Base-by-base conservation (phyloP, 1,284 basidiomycete genomes). In the Schizophyllum commune region DNA sequence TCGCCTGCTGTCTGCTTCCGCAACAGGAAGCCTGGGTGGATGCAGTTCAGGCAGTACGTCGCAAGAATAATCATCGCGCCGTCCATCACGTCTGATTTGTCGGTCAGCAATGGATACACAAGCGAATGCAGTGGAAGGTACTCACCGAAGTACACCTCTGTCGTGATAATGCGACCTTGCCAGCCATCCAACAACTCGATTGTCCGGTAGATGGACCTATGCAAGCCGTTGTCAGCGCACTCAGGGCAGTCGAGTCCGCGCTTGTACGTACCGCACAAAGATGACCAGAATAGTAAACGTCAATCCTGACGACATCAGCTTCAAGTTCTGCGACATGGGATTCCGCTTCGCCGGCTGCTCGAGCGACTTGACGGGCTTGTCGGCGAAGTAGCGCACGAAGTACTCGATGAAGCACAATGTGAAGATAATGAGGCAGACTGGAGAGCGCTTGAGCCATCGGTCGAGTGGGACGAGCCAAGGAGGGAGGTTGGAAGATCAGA, bases 21-120 rank as follows among this genome's bases (percentile, higher is more conserved):
- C 52, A 83, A 67, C 19, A 79, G 69, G 57, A 71, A 71, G 2
- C 77, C 74, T 1, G 83, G 83, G 64, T 83, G 78, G 55, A 80
- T 68, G 63, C 81, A 56, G 68, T 82, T 83, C 56, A 81, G 70
- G 1, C 76, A 73, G 56, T 70, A 75, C 59, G 79, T 77, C 13
- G 81, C 79, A 22, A 83, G 73, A 22, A 75, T 68, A 67, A 85
- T 79, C 73, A 83, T 82, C 5, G 73, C 70, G 20, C 78, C 82
- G 61, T 84, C 83, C 5, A 84, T 74, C 27, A 78, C 72, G 66
- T 78, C 77, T 79, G 58, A n/a, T 8, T 13, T 17, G n/a, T n/a
- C 47, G 27, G 55, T 7, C 20, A n/a, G 32, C 22, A 13, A 58
- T 8, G 17, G 8, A 22, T 54, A 7, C 52, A 27, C 53, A n/a